Evolutionary conservation across 805 yeast species (phyloP).

Genomic region (Pichia thaimueangensis): DNA sequence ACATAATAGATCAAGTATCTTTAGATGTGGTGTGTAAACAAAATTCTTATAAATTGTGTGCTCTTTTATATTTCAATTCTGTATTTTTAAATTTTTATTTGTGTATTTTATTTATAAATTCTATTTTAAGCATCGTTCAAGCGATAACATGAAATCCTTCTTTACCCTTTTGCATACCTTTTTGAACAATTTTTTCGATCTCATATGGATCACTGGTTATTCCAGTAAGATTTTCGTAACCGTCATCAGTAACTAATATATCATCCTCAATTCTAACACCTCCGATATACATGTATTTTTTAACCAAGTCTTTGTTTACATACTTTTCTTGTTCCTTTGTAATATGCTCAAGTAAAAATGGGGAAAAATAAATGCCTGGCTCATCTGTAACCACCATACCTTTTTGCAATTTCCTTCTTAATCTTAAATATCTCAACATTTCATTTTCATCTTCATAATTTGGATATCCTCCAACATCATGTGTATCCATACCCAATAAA

Average conservation of each 20-base stretch:
- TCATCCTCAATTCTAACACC: constrained; percentile 98
- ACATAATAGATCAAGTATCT: constrained; percentile 77
- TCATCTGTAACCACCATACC: constrained; percentile 92
- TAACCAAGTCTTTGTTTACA: constrained; percentile 59
- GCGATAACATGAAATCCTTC: constrained; percentile 50
- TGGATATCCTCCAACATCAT: constrained; percentile 88
- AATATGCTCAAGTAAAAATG: constrained; percentile 55
- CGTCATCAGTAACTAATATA: constrained; percentile 66
- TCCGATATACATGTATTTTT: constrained; percentile 83
- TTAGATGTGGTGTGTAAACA: constrained; percentile 57
- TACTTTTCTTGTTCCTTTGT: constrained; percentile 42
- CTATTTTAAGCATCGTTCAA: neutral
- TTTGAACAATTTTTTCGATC: constrained; percentile 66
- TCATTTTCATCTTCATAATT: constrained; percentile 82
- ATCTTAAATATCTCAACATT: constrained; percentile 66
- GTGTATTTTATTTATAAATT: neutral
- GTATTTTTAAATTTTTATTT: neutral
- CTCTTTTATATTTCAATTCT: neutral
- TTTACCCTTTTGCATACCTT: constrained; percentile 51
- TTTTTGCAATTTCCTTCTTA: constrained; percentile 62
- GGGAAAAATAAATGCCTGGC: constrained; percentile 91
- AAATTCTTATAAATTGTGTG: neutral
- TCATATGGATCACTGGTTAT: constrained; percentile 84
- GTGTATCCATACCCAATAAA: constrained; percentile 89
- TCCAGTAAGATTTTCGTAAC: constrained; percentile 74